These are phyloP conservation scores for Cyphellophora attinorum DNA, from an alignment of 2,329 filamentous ascomycete species.

Conservation along the genomic window DNA sequence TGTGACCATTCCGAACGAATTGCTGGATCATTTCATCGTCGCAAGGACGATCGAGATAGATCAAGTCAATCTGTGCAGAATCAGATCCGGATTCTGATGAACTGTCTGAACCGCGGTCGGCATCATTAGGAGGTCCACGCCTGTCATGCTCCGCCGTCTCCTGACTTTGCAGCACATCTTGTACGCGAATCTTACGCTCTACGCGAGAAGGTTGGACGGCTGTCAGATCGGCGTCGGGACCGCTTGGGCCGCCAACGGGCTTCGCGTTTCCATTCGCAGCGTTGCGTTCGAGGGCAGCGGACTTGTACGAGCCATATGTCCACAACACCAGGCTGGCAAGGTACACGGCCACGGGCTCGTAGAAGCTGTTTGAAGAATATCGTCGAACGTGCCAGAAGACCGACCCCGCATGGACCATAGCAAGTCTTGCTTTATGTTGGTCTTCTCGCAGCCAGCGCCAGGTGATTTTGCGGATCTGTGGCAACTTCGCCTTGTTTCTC, in stretches of 20 bases:
- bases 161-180: not conserved
- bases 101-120: constrained; percentile 1
- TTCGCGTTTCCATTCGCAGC: constrained; percentile 4
- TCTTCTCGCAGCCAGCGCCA: constrained; percentile 42
- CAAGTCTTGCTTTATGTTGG: constrained; percentile 47
- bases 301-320: constrained; percentile 30
- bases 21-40: constrained; percentile 51
- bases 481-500: constrained; percentile 12
- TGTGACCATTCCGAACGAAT: constrained; percentile 42
- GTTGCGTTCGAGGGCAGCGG: not conserved
- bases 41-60: constrained; percentile 40
- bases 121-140: constrained; percentile 4
- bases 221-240: constrained; percentile 14
- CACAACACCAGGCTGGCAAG: constrained; percentile 38
- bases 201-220: constrained; percentile 13
- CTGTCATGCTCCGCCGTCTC: not conserved
- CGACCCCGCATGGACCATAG: constrained; percentile 45
- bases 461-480: constrained; percentile 26
- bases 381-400: constrained; percentile 44
- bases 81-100: constrained; percentile 3
- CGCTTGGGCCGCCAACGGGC: constrained; percentile 11
- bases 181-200: constrained; percentile 7
- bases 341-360: constrained; percentile 37
- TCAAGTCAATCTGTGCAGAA: constrained; percentile 1
- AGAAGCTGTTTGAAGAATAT: constrained; percentile 38